Evolutionary conservation across 2,329 filamentous ascomycete species (phyloP).

Genomic region (Gaeumannomyces tritici): DNA sequence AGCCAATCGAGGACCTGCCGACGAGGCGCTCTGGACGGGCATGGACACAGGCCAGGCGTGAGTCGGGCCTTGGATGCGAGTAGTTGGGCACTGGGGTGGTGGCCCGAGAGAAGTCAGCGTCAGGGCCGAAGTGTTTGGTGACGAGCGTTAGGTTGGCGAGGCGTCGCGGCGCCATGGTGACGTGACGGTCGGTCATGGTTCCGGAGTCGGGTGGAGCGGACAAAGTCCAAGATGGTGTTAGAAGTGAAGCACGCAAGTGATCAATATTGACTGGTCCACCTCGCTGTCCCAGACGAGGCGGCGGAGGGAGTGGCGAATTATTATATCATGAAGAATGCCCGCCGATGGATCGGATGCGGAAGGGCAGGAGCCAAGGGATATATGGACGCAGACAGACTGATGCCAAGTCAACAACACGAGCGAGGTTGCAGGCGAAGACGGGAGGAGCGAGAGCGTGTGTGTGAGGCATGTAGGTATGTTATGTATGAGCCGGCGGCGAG

Average conservation of each 20-base stretch:
- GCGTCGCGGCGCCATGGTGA: neutral
- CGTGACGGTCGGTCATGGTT: neutral
- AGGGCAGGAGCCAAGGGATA: neutral
- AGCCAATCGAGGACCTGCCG: constrained; percentile 2
- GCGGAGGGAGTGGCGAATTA: neutral
- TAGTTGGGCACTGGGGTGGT: constrained; percentile 1
- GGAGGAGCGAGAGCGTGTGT: neutral
- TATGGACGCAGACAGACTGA: neutral
- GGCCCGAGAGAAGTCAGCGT: neutral
- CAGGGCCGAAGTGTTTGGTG: constrained; percentile 3
- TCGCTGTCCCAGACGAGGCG: neutral
- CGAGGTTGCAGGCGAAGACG: too few relatives aligned
- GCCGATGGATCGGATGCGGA: neutral
- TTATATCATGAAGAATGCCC: constrained; percentile 3
- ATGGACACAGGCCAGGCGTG: neutral
- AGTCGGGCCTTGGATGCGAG: neutral
- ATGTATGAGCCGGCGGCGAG: neutral
- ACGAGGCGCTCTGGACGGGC: neutral
- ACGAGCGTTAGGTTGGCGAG: constrained; percentile 3
- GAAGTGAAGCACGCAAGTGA: neutral
- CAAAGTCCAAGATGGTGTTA: neutral
- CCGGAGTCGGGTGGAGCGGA: too few relatives aligned
- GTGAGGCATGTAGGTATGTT: neutral
- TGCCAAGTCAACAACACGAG: neutral
- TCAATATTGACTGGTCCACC: neutral